phyloP scores from a whole-genome alignment of 345 rosid genomes.

The Populus euphratica region DNA sequence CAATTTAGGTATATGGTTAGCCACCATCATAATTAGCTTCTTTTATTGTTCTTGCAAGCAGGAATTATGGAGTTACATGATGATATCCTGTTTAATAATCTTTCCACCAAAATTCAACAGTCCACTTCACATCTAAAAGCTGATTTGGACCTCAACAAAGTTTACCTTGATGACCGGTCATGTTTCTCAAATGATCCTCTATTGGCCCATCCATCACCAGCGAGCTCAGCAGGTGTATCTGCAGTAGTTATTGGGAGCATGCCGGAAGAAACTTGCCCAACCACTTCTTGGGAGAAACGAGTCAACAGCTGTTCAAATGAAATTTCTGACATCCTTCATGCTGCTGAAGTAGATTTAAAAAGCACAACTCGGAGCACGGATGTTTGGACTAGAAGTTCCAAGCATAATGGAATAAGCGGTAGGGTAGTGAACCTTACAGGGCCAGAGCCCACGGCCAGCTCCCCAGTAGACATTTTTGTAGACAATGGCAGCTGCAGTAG shows the following conservation, averaged over 20 bases:
- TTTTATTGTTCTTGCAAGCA: constrained; percentile 9
- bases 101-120: constrained; percentile 15
- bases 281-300: constrained; percentile 5
- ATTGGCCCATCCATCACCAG: constrained; percentile 16
- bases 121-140: constrained; percentile 11
- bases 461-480: constrained; percentile 8
- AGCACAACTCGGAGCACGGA: constrained; percentile 1
- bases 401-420: background rate
- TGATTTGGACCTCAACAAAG: constrained; percentile 39
- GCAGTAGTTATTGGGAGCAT: constrained; percentile 2
- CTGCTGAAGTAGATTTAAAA: constrained; percentile 12
- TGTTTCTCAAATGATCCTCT: constrained; percentile 22
- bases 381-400: background rate
- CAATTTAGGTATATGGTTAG: background rate
- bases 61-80: constrained; percentile 18
- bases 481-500: constrained; percentile 15
- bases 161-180: constrained; percentile 30
- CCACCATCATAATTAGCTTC: background rate
- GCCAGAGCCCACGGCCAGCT: constrained; percentile 14
- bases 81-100: constrained; percentile 2
- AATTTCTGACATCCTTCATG: constrained; percentile 10
- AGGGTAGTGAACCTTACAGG: background rate
- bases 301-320: constrained; percentile 2
- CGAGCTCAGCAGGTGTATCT: constrained; percentile 18
- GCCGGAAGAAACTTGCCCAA: constrained; percentile 14